Percentiles rank a stretch among this genome's conserved stretches.
These are phyloP conservation scores for Oemleria cerasiformis DNA, from an alignment of 306 rosid genomes.

Conservation along the genomic window DNA sequence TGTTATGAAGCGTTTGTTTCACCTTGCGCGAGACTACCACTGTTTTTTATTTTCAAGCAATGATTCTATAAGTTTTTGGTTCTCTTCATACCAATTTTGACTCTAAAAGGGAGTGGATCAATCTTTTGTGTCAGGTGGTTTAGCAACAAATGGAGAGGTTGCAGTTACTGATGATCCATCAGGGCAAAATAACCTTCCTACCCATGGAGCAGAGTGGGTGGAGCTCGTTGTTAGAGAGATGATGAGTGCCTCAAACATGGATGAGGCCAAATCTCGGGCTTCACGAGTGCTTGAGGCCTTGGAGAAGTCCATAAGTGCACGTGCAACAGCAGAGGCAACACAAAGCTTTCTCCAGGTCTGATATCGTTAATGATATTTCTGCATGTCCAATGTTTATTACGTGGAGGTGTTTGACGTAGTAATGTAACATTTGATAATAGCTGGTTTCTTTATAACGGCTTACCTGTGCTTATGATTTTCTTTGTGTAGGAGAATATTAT, in stretches of 20 bases:
- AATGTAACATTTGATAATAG: slow-evolving; percentile 7
- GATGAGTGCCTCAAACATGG: slow-evolving; percentile 70
- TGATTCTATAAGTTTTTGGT: not conserved
- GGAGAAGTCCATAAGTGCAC: slow-evolving; percentile 63
- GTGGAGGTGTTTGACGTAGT: not conserved
- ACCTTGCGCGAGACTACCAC: not conserved
- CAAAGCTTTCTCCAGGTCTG: slow-evolving; percentile 56
- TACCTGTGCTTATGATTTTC: not conserved
- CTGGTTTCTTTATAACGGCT: not conserved
- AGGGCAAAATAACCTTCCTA: slow-evolving; percentile 36
- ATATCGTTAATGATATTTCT: not conserved
- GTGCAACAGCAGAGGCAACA: slow-evolving; percentile 57
- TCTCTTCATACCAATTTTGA: not conserved
- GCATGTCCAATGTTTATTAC: not conserved
- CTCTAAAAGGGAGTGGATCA: not conserved
- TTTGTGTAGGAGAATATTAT: slow-evolving; percentile 59
- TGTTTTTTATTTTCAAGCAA: not conserved
- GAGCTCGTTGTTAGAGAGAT: slow-evolving; percentile 75
- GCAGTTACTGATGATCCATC: slow-evolving; percentile 33
- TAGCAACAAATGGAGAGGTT: slow-evolving; percentile 37
- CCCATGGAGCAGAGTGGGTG: slow-evolving; percentile 78
- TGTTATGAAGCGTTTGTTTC: not conserved
- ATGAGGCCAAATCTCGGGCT: slow-evolving; percentile 80
- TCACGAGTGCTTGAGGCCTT: slow-evolving; percentile 69
- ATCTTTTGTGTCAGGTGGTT: slow-evolving; percentile 33